phyloP scores from a whole-genome alignment of 2,329 filamentous ascomycete species.

The Coniosporium tulheliwenetii region DNA sequence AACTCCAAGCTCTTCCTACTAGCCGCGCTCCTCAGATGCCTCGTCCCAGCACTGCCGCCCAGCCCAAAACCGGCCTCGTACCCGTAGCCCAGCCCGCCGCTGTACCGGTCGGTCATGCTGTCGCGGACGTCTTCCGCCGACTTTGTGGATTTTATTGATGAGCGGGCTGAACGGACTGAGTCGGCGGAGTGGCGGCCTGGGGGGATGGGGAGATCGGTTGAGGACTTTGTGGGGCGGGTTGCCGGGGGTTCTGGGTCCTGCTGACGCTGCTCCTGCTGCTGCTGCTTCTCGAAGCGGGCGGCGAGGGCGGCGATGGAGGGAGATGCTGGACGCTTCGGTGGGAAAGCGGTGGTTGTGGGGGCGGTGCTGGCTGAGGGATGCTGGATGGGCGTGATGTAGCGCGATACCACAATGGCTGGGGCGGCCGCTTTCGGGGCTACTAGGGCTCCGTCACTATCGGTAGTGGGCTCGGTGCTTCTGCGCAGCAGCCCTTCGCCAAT shows the following conservation, averaged over 20 bases:
- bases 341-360: not conserved
- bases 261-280: too few relatives aligned
- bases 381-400: conserved; percentile 13
- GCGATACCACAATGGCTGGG: conserved; percentile 16
- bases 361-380: not conserved
- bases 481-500: conserved; percentile 4
- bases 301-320: not conserved
- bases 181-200: not conserved
- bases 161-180: conserved; percentile 1
- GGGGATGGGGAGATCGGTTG: not conserved
- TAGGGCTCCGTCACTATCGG: not conserved
- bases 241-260: too few relatives aligned
- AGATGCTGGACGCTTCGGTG: not conserved
- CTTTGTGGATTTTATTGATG: not conserved
- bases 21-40: conserved; percentile 9
- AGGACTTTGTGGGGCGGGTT: not conserved
- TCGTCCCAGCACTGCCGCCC: conserved; percentile 19
- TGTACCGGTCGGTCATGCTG: conserved; percentile 14
- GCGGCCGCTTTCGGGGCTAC: conserved; percentile 2
- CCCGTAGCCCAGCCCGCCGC: conserved; percentile 19
- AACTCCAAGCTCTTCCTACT: conserved; percentile 17
- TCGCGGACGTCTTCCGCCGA: not conserved
- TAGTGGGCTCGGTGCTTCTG: not conserved
- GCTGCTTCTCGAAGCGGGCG: not conserved
- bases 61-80: conserved; percentile 18